Evolutionary conservation across 2,329 filamentous ascomycete species (phyloP).

Genomic region (Torrubiella hemipterigena): DNA sequence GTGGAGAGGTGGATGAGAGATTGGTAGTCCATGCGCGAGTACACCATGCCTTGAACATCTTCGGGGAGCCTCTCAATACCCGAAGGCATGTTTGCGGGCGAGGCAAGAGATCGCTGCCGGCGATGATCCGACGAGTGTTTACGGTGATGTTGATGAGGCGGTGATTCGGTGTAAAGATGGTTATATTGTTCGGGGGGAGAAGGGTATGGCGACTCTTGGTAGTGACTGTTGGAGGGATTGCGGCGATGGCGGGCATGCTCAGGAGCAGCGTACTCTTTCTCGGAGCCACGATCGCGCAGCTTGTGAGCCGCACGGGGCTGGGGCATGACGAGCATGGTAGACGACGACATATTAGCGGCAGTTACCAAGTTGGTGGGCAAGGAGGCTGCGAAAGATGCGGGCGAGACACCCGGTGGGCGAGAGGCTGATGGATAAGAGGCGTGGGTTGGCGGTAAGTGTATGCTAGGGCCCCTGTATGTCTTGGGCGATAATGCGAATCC

Average conservation of each 20-base stretch:
- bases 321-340: constrained; percentile 18
- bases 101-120: constrained; percentile 3
- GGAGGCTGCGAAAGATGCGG: too few relatives aligned
- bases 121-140: constrained; percentile 2
- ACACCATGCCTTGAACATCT: constrained; percentile 20
- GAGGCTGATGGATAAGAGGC: too few relatives aligned
- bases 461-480: too few relatives aligned
- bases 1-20: constrained; percentile 26
- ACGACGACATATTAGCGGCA: constrained; percentile 3
- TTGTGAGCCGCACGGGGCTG: constrained; percentile 10
- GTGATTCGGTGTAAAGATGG: background rate
- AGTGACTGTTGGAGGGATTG: constrained; percentile 1
- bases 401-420: too few relatives aligned
- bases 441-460: too few relatives aligned
- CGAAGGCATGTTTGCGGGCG: constrained; percentile 11
- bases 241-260: constrained; percentile 3
- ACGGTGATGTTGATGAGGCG: background rate
- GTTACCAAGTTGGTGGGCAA: background rate
- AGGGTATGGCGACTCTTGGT: background rate
- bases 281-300: constrained; percentile 8
- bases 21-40: constrained; percentile 25
- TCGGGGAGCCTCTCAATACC: constrained; percentile 20
- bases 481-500: too few relatives aligned
- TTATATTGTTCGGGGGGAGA: background rate
- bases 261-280: constrained; percentile 3